phyloP scores from a whole-genome alignment of 768 basidiomycete species.

The Udeniomyces megalosporus region DNA sequence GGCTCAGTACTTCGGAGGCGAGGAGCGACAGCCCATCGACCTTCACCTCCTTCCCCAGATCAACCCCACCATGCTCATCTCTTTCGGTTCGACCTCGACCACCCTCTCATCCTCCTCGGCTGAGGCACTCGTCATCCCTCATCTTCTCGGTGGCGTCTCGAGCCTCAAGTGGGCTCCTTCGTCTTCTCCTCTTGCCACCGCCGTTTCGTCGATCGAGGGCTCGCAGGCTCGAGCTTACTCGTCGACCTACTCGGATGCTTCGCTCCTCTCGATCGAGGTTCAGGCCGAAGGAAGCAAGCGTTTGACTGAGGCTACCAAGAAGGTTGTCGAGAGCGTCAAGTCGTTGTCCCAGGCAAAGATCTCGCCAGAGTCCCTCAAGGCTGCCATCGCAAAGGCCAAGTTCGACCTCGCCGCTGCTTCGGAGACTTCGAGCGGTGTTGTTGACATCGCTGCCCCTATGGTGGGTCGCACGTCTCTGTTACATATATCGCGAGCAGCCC shows the following conservation, averaged over 20 bases:
- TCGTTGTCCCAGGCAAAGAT: constrained; percentile 42
- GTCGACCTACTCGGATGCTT: constrained; percentile 80
- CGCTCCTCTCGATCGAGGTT: constrained; percentile 67
- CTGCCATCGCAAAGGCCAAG: constrained; percentile 74
- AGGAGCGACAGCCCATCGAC: constrained; percentile 47
- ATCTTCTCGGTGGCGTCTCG: constrained; percentile 40
- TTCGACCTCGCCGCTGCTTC: constrained; percentile 55
- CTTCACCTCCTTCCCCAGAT: constrained; percentile 40
- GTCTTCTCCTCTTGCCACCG: constrained; percentile 47
- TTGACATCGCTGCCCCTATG: constrained; percentile 46
- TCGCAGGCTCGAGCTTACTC: constrained; percentile 56
- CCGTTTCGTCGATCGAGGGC: constrained; percentile 35
- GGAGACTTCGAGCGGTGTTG: constrained; percentile 54
- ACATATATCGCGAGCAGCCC: not conserved
- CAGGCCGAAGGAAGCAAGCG: constrained; percentile 49
- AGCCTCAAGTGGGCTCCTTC: constrained; percentile 78
- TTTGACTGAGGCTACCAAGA: constrained; percentile 46
- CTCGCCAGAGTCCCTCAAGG: constrained; percentile 54
- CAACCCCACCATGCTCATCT: constrained; percentile 66
- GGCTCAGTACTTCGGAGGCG: constrained; percentile 64
- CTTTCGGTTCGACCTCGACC: constrained; percentile 54
- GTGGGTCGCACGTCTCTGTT: constrained; percentile 32
- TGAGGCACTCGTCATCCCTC: constrained; percentile 46
- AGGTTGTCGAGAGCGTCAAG: constrained; percentile 44
- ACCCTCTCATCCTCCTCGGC: constrained; percentile 41